Percentiles rank a stretch among this genome's conserved stretches.
These are phyloP conservation scores for Mycosphaerelloides madeirae DNA, from an alignment of 2,329 filamentous ascomycete genomes.

Conservation along the genomic window DNA sequence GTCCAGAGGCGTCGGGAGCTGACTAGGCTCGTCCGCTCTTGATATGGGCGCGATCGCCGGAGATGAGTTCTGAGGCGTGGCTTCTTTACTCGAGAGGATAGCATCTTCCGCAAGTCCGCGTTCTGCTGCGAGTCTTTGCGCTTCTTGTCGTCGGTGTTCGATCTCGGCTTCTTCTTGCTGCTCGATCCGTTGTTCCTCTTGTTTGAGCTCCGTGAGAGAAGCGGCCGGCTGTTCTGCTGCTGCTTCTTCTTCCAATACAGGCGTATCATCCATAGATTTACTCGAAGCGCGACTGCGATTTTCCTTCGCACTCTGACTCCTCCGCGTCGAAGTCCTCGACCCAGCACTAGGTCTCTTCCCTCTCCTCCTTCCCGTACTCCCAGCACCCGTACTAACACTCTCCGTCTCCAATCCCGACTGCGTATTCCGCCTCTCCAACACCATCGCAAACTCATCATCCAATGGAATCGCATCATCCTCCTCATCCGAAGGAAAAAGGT, in stretches of 20 bases:
- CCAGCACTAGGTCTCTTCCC: constrained; percentile 42
- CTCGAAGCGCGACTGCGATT: not conserved
- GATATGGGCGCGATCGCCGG: not conserved
- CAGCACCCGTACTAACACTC: constrained; percentile 36
- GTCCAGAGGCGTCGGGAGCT: constrained; percentile 21
- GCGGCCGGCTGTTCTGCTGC: constrained; percentile 30
- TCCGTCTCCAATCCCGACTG: constrained; percentile 50
- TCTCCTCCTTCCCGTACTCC: constrained; percentile 3
- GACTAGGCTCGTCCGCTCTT: constrained; percentile 17
- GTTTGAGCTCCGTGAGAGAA: constrained; percentile 52
- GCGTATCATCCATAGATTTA: not conserved
- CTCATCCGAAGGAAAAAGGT: constrained; percentile 86
- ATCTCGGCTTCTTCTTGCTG: constrained; percentile 49
- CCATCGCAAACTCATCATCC: constrained; percentile 86
- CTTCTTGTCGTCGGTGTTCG: constrained; percentile 50
- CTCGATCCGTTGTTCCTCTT: constrained; percentile 53
- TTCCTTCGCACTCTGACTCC: constrained; percentile 14
- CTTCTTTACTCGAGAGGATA: constrained; percentile 25
- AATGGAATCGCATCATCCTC: constrained; percentile 83
- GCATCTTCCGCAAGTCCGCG: constrained; percentile 42
- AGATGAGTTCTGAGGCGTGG: constrained; percentile 14
- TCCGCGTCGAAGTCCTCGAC: constrained; percentile 22
- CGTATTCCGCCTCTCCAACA: constrained; percentile 63
- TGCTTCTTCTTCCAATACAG: constrained; percentile 2
- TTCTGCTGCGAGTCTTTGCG: constrained; percentile 51